Evolutionary conservation across 2,329 filamentous ascomycete species (phyloP).

Genomic region (Acephala macrosclerotiorum): DNA sequence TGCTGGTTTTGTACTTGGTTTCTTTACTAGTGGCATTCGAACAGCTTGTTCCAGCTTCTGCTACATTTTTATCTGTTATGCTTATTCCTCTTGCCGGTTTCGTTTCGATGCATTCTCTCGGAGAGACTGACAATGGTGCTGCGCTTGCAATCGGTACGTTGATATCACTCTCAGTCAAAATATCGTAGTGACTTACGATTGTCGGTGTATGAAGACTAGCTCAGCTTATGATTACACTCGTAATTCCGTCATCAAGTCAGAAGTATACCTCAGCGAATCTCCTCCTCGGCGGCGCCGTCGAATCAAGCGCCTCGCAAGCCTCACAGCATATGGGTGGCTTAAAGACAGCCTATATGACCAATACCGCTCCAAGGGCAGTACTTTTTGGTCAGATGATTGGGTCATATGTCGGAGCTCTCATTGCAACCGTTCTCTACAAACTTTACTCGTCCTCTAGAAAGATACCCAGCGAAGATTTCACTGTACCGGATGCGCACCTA

Average conservation of each 20-base stretch:
- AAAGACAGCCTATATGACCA: neutral
- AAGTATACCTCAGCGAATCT: neutral
- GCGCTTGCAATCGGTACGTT: neutral
- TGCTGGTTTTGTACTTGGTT: neutral
- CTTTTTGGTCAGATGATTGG: neutral
- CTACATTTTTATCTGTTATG: neutral
- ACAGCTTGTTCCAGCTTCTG: neutral
- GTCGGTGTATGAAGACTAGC: neutral
- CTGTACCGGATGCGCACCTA: neutral
- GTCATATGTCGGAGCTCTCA: neutral
- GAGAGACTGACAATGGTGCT: neutral
- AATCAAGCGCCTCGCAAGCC: neutral
- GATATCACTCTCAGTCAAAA: neutral
- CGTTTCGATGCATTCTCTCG: neutral
- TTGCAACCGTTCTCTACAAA: neutral
- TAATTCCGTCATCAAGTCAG: neutral
- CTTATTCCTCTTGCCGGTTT: neutral
- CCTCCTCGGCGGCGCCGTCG: neutral
- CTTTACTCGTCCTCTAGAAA: neutral
- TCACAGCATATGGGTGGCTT: neutral
- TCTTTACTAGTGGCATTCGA: neutral
- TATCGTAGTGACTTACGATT: neutral
- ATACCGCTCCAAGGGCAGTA: neutral
- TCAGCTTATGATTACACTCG: neutral
- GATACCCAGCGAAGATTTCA: neutral